These are phyloP conservation scores for Glycine latifolia DNA, from an alignment of 306 rosid species.

Conservation along the genomic window DNA sequence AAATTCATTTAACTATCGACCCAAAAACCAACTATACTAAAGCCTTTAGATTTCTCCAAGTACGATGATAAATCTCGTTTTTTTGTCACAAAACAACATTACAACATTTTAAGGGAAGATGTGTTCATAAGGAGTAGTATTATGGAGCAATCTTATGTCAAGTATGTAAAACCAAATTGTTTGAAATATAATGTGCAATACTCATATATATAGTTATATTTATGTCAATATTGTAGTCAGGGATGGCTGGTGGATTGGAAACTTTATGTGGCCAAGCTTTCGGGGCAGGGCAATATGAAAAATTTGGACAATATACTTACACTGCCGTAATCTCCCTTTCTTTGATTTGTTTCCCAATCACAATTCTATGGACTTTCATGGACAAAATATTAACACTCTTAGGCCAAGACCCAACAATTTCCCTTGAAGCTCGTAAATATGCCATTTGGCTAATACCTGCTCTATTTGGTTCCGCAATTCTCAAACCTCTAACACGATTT, in stretches of 20 bases:
- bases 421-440: conserved; percentile 56
- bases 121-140: too few relatives aligned
- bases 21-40: too few relatives aligned
- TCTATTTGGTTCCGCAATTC: conserved; percentile 59
- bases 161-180: too few relatives aligned
- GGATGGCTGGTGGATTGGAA: conserved; percentile 76
- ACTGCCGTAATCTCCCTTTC: conserved; percentile 56
- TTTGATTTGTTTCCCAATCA: conserved; percentile 58
- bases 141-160: neutral
- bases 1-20: too few relatives aligned
- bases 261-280: conserved; percentile 73
- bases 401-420: conserved; percentile 63
- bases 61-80: too few relatives aligned
- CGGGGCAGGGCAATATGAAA: conserved; percentile 63
- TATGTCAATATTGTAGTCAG: conserved; percentile 50
- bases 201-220: too few relatives aligned
- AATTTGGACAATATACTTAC: conserved; percentile 59
- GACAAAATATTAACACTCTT: conserved; percentile 57
- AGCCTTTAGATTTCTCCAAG: too few relatives aligned
- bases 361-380: conserved; percentile 58
- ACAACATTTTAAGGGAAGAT: too few relatives aligned
- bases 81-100: too few relatives aligned
- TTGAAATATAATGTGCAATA: too few relatives aligned
- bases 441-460: conserved; percentile 65
- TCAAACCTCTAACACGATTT: conserved; percentile 60